A percentile compares a stretch with the other conserved stretches of the same genome.
These are phyloP conservation scores for Pestalotiopsis sp. DNA, from an alignment of 2,329 filamentous ascomycete genomes.

Conservation along the genomic window DNA sequence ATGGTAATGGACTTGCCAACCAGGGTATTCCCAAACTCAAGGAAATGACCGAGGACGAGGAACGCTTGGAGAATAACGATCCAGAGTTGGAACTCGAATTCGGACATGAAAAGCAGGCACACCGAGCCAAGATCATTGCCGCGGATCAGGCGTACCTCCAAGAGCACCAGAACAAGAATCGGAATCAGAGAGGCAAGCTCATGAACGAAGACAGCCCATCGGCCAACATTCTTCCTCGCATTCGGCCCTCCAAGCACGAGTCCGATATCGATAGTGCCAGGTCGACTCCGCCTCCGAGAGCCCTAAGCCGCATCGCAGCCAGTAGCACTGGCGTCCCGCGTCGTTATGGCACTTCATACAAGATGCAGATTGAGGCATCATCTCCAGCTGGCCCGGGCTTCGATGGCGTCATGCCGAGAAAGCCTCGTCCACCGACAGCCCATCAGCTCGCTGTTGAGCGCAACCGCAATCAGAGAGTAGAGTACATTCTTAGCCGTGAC, in stretches of 20 bases:
- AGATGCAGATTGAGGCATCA: constrained; percentile 60
- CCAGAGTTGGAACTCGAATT: constrained; percentile 48
- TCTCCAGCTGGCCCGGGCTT: constrained; percentile 54
- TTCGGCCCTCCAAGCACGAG: constrained; percentile 63
- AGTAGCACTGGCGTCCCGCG: constrained; percentile 38
- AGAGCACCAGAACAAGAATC: constrained; percentile 50
- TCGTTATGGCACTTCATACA: constrained; percentile 53
- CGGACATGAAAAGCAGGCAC: constrained; percentile 61
- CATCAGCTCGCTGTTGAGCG: constrained; percentile 81
- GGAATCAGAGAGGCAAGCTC: constrained; percentile 22
- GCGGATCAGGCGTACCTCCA: constrained; percentile 71
- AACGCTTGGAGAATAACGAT: constrained; percentile 72
- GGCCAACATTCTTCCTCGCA: constrained; percentile 59
- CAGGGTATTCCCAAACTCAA: constrained; percentile 69
- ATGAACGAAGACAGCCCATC: constrained; percentile 54
- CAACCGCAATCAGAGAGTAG: constrained; percentile 77
- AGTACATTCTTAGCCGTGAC: constrained; percentile 77
- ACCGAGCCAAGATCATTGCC: constrained; percentile 72
- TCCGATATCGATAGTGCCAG: constrained; percentile 54
- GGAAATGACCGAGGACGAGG: constrained; percentile 64
- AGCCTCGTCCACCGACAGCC: constrained; percentile 74
- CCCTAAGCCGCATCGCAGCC: constrained; percentile 34
- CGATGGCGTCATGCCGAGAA: constrained; percentile 57
- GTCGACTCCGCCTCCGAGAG: constrained; percentile 51
- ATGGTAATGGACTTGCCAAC: constrained; percentile 63